A percentile compares a stretch with the other conserved stretches of the same genome.
phyloP scores from a whole-genome alignment of 768 basidiomycete species.

The Lactarius vividus region DNA sequence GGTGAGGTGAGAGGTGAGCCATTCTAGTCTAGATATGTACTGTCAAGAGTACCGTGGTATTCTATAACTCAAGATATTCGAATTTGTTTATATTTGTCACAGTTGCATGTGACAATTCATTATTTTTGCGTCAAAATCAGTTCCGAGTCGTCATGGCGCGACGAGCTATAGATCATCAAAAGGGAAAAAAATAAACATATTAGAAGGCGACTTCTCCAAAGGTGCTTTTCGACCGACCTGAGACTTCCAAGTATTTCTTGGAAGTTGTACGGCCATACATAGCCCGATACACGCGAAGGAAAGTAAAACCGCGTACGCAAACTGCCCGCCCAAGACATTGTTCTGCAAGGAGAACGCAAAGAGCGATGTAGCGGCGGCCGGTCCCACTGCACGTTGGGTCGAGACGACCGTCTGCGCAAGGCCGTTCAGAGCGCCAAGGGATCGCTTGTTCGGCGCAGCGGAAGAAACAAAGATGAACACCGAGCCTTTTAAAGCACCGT shows the following conservation, averaged over 20 bases:
- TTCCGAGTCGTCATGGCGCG: neutral
- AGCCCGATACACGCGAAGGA: neutral
- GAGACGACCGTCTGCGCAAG: conserved; percentile 47
- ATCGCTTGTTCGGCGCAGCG: conserved; percentile 32
- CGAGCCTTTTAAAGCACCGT: neutral
- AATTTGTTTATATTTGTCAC: neutral
- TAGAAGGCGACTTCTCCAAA: neutral
- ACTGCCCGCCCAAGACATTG: conserved; percentile 45
- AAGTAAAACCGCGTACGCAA: conserved; percentile 37
- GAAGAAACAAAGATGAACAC: conserved; percentile 36
- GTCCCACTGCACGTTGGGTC: conserved; percentile 44
- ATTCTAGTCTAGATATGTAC: no score
- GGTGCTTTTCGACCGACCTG: neutral
- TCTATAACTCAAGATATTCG: no score
- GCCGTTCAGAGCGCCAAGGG: conserved; percentile 40
- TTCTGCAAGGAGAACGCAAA: conserved; percentile 51
- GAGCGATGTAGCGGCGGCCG: conserved; percentile 35
- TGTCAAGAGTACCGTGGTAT: no score
- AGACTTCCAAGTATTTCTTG: neutral
- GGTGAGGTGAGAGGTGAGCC: no score
- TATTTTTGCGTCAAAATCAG: no score
- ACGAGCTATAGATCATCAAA: neutral
- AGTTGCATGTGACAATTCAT: no score
- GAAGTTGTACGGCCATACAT: neutral
- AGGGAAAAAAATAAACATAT: neutral